Evolutionary conservation across 2,329 filamentous ascomycete species (phyloP).

Genomic region (Colletotrichum siamense): DNA sequence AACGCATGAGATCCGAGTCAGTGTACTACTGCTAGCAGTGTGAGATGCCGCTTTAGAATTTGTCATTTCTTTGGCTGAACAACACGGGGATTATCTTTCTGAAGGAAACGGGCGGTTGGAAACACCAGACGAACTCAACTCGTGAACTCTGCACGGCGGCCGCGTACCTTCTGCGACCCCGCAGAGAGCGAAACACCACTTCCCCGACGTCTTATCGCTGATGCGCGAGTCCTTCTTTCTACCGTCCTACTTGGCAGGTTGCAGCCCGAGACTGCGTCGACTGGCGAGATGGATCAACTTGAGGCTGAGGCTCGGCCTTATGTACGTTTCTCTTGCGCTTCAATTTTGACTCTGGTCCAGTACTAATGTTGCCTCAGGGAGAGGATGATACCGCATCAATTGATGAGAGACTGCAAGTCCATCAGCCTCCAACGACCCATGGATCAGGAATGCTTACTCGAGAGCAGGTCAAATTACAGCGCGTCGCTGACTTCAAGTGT

Average conservation of each 20-base stretch:
- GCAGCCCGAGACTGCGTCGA: not conserved
- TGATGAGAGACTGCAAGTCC: not conserved
- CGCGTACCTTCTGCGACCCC: not conserved
- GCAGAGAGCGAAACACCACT: no score
- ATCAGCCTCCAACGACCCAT: not conserved
- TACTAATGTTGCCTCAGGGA: not conserved
- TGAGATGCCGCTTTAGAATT: no score
- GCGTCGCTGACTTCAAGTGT: not conserved
- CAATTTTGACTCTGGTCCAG: rapidly evolving
- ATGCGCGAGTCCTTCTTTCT: not conserved
- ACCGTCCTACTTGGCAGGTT: no score
- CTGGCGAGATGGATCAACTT: not conserved
- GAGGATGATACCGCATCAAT: not conserved
- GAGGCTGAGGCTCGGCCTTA: not conserved
- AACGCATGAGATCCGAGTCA: not conserved
- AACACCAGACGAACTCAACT: not conserved
- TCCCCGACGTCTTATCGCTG: not conserved
- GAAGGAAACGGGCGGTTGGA: not conserved
- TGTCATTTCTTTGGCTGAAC: rapidly evolving
- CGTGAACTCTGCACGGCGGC: not conserved
- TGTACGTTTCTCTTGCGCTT: rapidly evolving
- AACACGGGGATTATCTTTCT: rapidly evolving
- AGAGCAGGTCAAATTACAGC: not conserved
- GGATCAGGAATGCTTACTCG: not conserved
- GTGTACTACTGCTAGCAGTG: not conserved